A percentile compares a stretch with the other conserved stretches of the same genome.
phyloP scores from a whole-genome alignment of 1,284 basidiomycete species.

The Malassezia psittaci region DNA sequence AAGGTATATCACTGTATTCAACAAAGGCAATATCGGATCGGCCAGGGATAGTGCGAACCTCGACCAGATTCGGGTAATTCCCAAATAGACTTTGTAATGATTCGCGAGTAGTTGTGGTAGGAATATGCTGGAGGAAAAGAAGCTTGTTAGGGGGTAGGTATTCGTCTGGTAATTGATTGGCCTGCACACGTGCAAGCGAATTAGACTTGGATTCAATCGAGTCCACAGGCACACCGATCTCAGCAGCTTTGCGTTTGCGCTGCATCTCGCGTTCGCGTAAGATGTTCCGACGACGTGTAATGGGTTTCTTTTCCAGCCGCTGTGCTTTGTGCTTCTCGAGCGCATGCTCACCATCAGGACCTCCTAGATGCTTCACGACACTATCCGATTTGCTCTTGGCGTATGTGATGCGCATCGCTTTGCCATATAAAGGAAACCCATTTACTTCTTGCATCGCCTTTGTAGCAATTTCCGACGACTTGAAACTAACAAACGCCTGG shows the following conservation, averaged over 20 bases:
- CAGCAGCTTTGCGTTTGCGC: constrained; percentile 22
- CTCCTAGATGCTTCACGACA: constrained; percentile 54
- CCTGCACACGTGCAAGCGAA: constrained; percentile 17
- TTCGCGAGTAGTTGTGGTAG: constrained; percentile 25
- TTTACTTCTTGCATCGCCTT: constrained; percentile 84
- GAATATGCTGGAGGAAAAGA: constrained; percentile 70
- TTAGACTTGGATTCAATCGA: background rate
- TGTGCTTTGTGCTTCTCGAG: constrained; percentile 55
- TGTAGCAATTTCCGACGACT: constrained; percentile 65
- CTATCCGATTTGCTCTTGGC: constrained; percentile 78
- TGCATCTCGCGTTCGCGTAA: constrained; percentile 25
- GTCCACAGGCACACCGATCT: background rate
- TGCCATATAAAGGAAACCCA: constrained; percentile 88
- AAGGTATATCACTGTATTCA: constrained; percentile 36
- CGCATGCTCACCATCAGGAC: constrained; percentile 17
- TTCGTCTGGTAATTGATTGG: constrained; percentile 75
- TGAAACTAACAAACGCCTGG: constrained; percentile 92
- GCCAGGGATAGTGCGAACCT: constrained; percentile 44
- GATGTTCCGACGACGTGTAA: constrained; percentile 25
- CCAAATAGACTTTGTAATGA: constrained; percentile 37
- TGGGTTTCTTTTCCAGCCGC: constrained; percentile 29
- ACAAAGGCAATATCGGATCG: constrained; percentile 43
- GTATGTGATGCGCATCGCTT: constrained; percentile 91
- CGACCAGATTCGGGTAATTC: constrained; percentile 29
- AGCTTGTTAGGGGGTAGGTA: constrained; percentile 98